These are phyloP conservation scores for Zanthoxylum bungeanum DNA, from an alignment of 345 rosid species.

Conservation along the genomic window DNA sequence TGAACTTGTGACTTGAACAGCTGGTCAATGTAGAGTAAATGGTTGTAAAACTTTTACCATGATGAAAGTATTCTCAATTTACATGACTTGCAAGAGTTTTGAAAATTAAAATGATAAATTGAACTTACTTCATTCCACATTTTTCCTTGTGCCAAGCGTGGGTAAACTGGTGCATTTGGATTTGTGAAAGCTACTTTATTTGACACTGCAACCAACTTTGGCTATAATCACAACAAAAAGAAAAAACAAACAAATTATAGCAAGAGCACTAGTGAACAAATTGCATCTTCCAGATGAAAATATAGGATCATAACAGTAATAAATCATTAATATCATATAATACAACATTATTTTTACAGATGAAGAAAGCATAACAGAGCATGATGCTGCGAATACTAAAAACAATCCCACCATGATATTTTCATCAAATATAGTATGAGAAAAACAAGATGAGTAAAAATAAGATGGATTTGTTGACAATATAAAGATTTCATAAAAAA, in stretches of 20 bases:
- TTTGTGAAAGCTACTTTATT: constrained; percentile 49
- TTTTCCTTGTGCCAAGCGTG: constrained; percentile 67
- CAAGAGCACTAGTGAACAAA: background rate
- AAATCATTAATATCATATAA: background rate
- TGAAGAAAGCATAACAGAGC: background rate
- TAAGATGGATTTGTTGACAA: no score
- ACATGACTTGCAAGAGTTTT: background rate
- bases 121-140: constrained; percentile 65
- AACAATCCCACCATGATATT: background rate
- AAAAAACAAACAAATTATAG: background rate
- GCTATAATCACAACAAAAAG: constrained; percentile 30
- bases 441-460: background rate
- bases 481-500: background rate
- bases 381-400: background rate
- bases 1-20: background rate
- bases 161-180: constrained; percentile 71
- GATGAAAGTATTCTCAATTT: background rate
- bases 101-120: background rate
- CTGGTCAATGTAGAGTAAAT: background rate
- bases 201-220: constrained; percentile 65
- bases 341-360: background rate
- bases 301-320: background rate
- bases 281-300: background rate
- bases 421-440: background rate
- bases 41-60: background rate